Evolutionary conservation across 305 asterid genomes (phyloP).

Genomic region (Fraxinus floribunda): DNA sequence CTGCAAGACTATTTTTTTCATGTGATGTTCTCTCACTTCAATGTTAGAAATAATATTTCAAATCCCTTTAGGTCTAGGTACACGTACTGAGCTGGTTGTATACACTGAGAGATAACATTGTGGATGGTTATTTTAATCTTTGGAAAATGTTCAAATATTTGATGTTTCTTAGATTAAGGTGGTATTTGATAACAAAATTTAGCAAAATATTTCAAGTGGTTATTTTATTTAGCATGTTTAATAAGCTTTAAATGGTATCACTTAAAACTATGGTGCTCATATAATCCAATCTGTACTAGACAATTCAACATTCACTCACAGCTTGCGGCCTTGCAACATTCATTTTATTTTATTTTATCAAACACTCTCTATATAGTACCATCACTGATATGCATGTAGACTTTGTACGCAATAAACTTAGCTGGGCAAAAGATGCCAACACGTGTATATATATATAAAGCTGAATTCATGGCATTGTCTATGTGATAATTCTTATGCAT

Average conservation of each 20-base stretch:
- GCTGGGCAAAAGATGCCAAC: neutral
- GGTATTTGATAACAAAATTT: neutral
- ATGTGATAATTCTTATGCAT: neutral
- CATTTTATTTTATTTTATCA: neutral
- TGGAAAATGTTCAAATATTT: neutral
- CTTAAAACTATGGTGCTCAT: neutral
- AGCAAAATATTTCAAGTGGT: neutral
- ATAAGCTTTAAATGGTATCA: neutral
- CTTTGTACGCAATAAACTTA: neutral
- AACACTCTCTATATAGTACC: neutral
- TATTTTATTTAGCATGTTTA: neutral
- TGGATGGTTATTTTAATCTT: neutral
- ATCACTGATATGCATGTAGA: neutral
- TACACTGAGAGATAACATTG: neutral
- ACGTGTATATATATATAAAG: neutral
- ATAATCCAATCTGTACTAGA: neutral
- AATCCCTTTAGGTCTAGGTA: neutral
- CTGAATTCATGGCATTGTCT: neutral
- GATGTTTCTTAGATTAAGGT: neutral
- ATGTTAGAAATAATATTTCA: neutral
- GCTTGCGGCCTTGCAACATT: neutral
- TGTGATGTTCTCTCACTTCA: neutral
- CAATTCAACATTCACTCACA: neutral
- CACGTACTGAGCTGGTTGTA: neutral
- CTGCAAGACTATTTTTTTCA: constrained; percentile 1